These are phyloP conservation scores for Fagopyrum homotropicum DNA, from an alignment of 148 eudicot species.

Conservation along the genomic window DNA sequence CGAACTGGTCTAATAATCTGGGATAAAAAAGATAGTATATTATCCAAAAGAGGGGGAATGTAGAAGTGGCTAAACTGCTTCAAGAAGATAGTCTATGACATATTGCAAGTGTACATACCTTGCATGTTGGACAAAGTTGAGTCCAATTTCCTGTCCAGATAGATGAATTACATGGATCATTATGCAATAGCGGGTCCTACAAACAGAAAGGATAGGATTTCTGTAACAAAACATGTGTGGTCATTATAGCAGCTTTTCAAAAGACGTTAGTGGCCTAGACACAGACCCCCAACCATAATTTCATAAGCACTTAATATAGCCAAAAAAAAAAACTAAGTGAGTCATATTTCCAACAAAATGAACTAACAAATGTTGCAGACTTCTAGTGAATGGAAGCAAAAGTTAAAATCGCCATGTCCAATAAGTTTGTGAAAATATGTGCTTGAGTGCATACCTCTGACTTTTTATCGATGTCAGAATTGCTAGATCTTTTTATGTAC, in stretches of 20 bases:
- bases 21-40: neutral
- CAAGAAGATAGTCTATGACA: neutral
- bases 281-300: slow-evolving; percentile 2
- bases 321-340: neutral
- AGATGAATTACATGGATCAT: slow-evolving; percentile 48
- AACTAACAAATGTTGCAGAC: neutral
- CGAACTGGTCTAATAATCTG: slow-evolving; percentile 68
- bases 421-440: neutral
- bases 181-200: slow-evolving; percentile 75
- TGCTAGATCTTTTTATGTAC: slow-evolving; percentile 42
- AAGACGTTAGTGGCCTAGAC: neutral
- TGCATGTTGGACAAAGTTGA: slow-evolving; percentile 77
- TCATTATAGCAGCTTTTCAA: neutral
- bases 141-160: slow-evolving; percentile 62
- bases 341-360: neutral
- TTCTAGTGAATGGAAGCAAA: neutral
- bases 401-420: neutral
- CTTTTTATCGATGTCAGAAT: slow-evolving; percentile 26
- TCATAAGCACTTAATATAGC: neutral
- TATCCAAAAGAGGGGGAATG: neutral
- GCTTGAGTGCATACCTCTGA: slow-evolving; percentile 38
- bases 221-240: neutral
- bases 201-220: slow-evolving; percentile 13
- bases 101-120: slow-evolving; percentile 23
- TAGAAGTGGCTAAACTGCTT: neutral